Conservation (phyloP, 1,284 basidiomycete genomes). For the Schizophyllum commune region DNA sequence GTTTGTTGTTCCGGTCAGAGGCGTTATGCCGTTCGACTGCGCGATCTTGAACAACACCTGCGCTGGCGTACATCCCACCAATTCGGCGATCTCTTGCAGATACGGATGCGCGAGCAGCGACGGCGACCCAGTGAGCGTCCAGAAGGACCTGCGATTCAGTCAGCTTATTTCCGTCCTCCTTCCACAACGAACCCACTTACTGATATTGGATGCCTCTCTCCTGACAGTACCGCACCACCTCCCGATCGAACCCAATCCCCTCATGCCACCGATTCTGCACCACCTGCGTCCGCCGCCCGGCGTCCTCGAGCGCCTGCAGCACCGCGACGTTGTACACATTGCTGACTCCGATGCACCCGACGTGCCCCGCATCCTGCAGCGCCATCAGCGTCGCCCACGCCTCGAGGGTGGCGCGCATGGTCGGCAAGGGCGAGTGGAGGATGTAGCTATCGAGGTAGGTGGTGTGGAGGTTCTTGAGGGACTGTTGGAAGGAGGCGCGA, state of each 20-base stretch:
- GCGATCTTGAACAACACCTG: constrained; percentile 65
- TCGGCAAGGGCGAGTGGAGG: constrained; percentile 67
- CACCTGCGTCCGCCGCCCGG: constrained; percentile 48
- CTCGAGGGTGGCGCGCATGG: constrained; percentile 48
- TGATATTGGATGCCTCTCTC: constrained; percentile 62
- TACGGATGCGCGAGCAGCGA: constrained; percentile 44
- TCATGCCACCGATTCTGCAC: constrained; percentile 83
- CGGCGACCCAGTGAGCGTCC: constrained; percentile 77
- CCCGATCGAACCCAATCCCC: constrained; percentile 68
- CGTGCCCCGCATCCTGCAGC: constrained; percentile 55
- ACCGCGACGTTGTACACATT: constrained; percentile 63
- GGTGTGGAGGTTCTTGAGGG: constrained; percentile 60
- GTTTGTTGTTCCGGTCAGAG: constrained; percentile 59
- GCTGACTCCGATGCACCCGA: constrained; percentile 64
- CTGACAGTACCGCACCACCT: constrained; percentile 48
- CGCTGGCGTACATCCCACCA: constrained; percentile 45
- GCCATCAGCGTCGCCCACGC: constrained; percentile 58
- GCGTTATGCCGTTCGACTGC: constrained; percentile 49
- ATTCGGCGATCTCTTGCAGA: constrained; percentile 37
- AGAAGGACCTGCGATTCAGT: constrained; percentile 58
- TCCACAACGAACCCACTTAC: constrained; percentile 31
- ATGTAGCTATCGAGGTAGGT: constrained; percentile 69
- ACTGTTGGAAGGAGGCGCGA: constrained; percentile 50
- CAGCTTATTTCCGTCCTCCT: neutral
- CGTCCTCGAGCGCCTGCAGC: constrained; percentile 44